Percentiles rank a stretch among this genome's conserved stretches.
These are phyloP conservation scores for Lipomyces kockii DNA, from an alignment of 805 yeast genomes.

Conservation along the genomic window DNA sequence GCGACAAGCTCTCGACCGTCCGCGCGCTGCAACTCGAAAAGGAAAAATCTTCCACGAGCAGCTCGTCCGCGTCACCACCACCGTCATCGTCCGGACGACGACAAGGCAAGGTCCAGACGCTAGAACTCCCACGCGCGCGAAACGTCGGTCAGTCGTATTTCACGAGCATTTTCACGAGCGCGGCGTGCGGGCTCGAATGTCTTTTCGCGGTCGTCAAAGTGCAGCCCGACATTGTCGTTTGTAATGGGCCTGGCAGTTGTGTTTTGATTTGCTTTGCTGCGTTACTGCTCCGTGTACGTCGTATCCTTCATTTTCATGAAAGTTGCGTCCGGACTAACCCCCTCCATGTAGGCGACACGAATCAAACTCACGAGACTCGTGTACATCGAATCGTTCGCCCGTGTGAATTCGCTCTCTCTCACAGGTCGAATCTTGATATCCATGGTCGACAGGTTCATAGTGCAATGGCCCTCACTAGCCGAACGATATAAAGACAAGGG, in stretches of 20 bases:
- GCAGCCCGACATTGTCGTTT: constrained; percentile 51
- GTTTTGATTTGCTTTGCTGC: constrained; percentile 68
- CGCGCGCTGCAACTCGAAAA: constrained; percentile 41
- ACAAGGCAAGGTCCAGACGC: constrained; percentile 35
- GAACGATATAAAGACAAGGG: constrained; percentile 50
- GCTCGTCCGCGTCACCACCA: constrained; percentile 41
- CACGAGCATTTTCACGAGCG: constrained; percentile 55
- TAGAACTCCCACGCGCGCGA: constrained; percentile 61
- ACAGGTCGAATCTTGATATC: constrained; percentile 76
- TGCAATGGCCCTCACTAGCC: constrained; percentile 81
- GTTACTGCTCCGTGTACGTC: constrained; percentile 53
- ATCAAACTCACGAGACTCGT: constrained; percentile 58
- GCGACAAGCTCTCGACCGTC: constrained; percentile 56
- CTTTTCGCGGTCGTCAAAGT: constrained; percentile 39
- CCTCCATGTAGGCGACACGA: constrained; percentile 1
- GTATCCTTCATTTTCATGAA: constrained; percentile 6
- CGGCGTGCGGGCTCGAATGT: constrained; percentile 47
- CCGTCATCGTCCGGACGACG: constrained; percentile 18
- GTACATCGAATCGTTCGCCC: constrained; percentile 84
- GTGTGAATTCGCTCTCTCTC: constrained; percentile 74
- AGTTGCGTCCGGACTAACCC: not conserved
- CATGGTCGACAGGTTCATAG: constrained; percentile 75
- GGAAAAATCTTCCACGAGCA: constrained; percentile 17
- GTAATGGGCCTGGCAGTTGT: constrained; percentile 85
- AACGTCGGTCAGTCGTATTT: constrained; percentile 59